phyloP scores from a whole-genome alignment of 495 filamentous ascomycete species.

The Penicillium cosmopolitanum region DNA sequence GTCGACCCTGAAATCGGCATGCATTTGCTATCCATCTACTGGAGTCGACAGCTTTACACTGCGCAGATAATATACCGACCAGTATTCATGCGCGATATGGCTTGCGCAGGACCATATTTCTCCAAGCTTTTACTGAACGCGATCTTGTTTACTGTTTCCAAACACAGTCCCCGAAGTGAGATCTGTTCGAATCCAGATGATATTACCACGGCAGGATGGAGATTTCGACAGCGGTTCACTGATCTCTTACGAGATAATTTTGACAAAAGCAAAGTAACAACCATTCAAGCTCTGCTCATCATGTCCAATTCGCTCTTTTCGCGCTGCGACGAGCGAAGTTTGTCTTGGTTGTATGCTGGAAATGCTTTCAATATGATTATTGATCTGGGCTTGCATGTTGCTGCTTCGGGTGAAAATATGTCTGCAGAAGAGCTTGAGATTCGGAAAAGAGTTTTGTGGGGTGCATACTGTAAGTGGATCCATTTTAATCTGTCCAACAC shows the following conservation, averaged over 20 bases:
- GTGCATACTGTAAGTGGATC: conserved; percentile 37
- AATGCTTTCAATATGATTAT: conserved; percentile 51
- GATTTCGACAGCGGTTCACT: conserved; percentile 39
- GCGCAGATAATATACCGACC: conserved; percentile 38
- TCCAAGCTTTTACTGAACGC: conserved; percentile 51
- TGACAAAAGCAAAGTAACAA: conserved; percentile 48
- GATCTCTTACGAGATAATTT: conserved; percentile 44
- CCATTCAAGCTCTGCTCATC: conserved; percentile 46
- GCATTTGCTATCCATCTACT: conserved; percentile 43
- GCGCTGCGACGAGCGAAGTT: conserved; percentile 43
- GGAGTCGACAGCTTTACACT: conserved; percentile 43
- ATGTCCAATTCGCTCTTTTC: conserved; percentile 47
- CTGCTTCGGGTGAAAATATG: conserved; percentile 22
- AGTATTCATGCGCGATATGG: conserved; percentile 40
- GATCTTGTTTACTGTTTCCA: conserved; percentile 47
- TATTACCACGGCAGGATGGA: conserved; percentile 39
- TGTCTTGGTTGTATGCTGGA: conserved; percentile 51
- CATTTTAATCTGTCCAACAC: neutral
- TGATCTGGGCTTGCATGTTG: conserved; percentile 49
- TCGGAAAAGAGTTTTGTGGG: conserved; percentile 44
- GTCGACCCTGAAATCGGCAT: conserved; percentile 42
- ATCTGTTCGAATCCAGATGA: conserved; percentile 39
- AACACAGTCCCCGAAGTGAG: conserved; percentile 36
- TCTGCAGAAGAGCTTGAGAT: conserved; percentile 48
- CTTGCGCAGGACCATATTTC: conserved; percentile 47